Conservation (phyloP, 768 basidiomycete genomes). For the Collybia mongolica region DNA sequence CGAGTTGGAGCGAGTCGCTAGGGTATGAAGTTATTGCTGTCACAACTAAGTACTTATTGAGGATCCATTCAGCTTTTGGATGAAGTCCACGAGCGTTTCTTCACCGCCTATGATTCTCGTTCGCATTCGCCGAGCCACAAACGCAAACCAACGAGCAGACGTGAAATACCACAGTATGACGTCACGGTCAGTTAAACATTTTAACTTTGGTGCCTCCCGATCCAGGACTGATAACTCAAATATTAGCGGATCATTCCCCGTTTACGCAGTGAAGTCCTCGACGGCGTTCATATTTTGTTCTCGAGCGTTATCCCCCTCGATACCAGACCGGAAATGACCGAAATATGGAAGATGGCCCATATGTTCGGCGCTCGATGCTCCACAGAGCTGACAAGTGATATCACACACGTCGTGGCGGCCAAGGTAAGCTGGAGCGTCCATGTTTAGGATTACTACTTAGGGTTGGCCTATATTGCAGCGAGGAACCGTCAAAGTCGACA, state of each 20-base stretch:
- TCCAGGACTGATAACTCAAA: background rate
- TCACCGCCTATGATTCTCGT: constrained; percentile 56
- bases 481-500: constrained; percentile 90
- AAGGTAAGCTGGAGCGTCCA: constrained; percentile 48
- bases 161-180: constrained; percentile 47
- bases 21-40: constrained; percentile 42
- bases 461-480: constrained; percentile 41
- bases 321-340: constrained; percentile 71
- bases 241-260: constrained; percentile 79
- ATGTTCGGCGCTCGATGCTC: constrained; percentile 88
- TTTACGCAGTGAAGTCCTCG: constrained; percentile 74
- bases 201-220: background rate
- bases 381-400: constrained; percentile 58
- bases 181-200: constrained; percentile 65
- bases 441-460: background rate
- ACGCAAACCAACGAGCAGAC: constrained; percentile 27
- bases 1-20: constrained; percentile 77
- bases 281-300: constrained; percentile 82
- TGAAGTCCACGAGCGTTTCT: constrained; percentile 79
- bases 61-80: constrained; percentile 61
- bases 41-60: constrained; percentile 1
- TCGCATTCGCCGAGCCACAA: constrained; percentile 22
- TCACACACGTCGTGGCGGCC: constrained; percentile 92
- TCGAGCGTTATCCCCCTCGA: constrained; percentile 96
- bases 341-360: constrained; percentile 82